phyloP scores from a whole-genome alignment of 78 protist genomes.

The Dictyostelium capitatum region DNA sequence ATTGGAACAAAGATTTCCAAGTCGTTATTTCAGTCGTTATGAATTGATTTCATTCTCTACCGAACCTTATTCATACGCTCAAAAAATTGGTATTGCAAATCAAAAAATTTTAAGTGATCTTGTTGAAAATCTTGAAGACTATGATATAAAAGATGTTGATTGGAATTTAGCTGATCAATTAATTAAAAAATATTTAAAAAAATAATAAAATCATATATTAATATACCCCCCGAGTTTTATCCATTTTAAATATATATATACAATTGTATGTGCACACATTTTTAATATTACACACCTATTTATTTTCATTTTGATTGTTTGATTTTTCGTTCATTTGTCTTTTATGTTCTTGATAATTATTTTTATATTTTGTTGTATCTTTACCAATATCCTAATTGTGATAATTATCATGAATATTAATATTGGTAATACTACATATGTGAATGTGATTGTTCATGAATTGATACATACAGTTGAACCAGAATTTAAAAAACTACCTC shows the following conservation, averaged over 20 bases:
- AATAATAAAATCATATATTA: neutral
- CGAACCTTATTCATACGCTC: constrained; percentile 67
- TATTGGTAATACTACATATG: no score
- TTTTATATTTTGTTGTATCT: neutral
- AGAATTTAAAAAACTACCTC: constrained; percentile 74
- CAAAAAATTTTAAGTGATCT: constrained; percentile 33
- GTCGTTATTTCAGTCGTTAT: constrained; percentile 73
- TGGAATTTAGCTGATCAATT: constrained; percentile 34
- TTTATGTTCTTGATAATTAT: constrained; percentile 15
- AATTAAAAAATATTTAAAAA: constrained; percentile 34
- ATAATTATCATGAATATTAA: neutral
- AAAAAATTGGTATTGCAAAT: constrained; percentile 53
- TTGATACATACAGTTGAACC: constrained; percentile 55
- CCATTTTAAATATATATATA: neutral
- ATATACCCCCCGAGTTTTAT: no score
- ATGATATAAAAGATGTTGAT: constrained; percentile 35
- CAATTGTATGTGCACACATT: neutral
- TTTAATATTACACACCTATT: neutral
- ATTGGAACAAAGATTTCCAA: constrained; percentile 59
- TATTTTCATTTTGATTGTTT: neutral
- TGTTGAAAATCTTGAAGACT: constrained; percentile 1
- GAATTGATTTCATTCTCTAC: constrained; percentile 81
- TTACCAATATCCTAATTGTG: constrained; percentile 48
- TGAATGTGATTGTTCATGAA: no score
- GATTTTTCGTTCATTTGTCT: neutral